Evolutionary conservation across 2,329 filamentous ascomycete genomes (phyloP).

Genomic region (Cladosporium colombiae): DNA sequence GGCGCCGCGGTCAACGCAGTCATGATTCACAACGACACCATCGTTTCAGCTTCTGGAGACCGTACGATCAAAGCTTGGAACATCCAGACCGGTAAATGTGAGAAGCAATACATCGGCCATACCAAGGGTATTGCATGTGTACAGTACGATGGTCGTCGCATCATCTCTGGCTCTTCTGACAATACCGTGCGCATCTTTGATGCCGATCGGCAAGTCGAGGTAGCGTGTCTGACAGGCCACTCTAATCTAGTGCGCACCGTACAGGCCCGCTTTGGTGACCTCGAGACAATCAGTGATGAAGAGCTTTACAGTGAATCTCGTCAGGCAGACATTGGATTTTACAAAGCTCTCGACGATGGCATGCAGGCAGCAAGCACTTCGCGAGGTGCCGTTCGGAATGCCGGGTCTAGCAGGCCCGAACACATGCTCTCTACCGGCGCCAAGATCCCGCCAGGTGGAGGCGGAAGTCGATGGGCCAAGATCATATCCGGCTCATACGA

Average conservation of each 20-base stretch:
- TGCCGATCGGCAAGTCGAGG: slow-evolving; percentile 78
- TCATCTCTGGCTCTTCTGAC: slow-evolving; percentile 95
- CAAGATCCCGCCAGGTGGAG: slow-evolving; percentile 85
- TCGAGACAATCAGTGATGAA: slow-evolving; percentile 70
- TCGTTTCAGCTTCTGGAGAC: slow-evolving; percentile 94
- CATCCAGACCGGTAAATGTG: slow-evolving; percentile 74
- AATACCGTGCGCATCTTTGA: slow-evolving; percentile 96
- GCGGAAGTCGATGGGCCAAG: slow-evolving; percentile 84
- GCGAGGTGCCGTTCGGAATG: slow-evolving; percentile 53
- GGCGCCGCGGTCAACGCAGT: slow-evolving; percentile 94
- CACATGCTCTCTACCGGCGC: slow-evolving; percentile 80
- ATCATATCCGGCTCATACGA: slow-evolving; percentile 98
- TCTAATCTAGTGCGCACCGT: slow-evolving; percentile 86
- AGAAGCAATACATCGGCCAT: slow-evolving; percentile 80
- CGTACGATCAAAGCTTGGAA: slow-evolving; percentile 94
- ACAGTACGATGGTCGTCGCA: slow-evolving; percentile 89
- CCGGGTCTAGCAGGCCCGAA: slow-evolving; percentile 72
- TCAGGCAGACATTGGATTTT: slow-evolving; percentile 72
- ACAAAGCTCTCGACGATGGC: slow-evolving; percentile 56
- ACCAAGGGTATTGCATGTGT: slow-evolving; percentile 96
- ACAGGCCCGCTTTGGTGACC: slow-evolving; percentile 89
- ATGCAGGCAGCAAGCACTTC: slow-evolving; percentile 37
- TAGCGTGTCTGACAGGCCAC: slow-evolving; percentile 83
- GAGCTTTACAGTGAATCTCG: slow-evolving; percentile 73
- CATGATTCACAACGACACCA: slow-evolving; percentile 79